Evolutionary conservation across 257 asterid species (phyloP).

Genomic region (Eucommia ulmoides): DNA sequence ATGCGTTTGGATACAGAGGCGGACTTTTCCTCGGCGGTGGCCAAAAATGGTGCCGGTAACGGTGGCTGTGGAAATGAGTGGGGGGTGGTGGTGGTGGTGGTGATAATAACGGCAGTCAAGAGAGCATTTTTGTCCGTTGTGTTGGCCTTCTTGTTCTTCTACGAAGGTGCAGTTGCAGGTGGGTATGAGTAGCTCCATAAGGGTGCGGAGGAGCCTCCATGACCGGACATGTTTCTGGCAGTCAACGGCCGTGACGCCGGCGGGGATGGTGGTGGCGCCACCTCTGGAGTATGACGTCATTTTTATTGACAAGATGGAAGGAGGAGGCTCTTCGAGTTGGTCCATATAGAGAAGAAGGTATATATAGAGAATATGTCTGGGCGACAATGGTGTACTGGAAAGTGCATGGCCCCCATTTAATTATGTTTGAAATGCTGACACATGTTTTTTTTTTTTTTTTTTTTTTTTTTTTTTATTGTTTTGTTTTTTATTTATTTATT

Average conservation of each 20-base stretch:
- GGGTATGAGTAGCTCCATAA: constrained; percentile 40
- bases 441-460: too few species aligned
- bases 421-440: too few species aligned
- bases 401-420: too few species aligned
- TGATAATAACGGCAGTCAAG: background rate
- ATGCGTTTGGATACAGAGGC: constrained; percentile 40
- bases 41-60: constrained; percentile 42
- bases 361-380: too few species aligned
- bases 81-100: background rate
- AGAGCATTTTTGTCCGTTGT: constrained; percentile 4
- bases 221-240: constrained; percentile 60
- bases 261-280: too few species aligned
- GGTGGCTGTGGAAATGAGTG: constrained; percentile 13
- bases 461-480: too few species aligned
- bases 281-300: too few species aligned
- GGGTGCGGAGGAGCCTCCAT: constrained; percentile 56
- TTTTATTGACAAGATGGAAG: too few species aligned
- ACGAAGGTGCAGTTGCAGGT: constrained; percentile 41
- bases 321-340: too few species aligned
- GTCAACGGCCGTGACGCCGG: constrained; percentile 38
- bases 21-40: constrained; percentile 38
- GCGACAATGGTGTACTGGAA: too few species aligned
- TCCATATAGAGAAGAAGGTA: too few species aligned
- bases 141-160: constrained; percentile 19
- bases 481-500: too few species aligned